Base-by-base conservation (phyloP, 2,329 filamentous ascomycete species). In the Monascus ruber region DNA sequence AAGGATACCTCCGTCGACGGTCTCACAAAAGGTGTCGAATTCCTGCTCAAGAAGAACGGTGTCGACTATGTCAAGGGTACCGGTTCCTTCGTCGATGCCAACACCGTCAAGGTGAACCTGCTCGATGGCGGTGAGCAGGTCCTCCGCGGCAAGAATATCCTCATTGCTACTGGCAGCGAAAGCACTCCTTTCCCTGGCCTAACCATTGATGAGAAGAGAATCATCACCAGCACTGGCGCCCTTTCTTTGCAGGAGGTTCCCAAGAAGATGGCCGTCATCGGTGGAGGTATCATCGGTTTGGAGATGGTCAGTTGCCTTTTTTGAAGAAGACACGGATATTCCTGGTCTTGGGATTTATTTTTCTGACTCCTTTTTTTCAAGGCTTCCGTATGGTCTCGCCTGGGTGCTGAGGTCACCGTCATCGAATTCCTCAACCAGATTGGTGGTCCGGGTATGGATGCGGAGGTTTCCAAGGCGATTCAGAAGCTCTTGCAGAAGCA, bases 1-100 rank as follows among this genome's bases (percentile, higher is more conserved):
- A 98, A 98, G 73, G 89, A 98, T 38, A 83, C 79, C 29, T 93
- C 91, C 38, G 91, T 98, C 47, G 67, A 71, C 32, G 79, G 87
- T 36, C 71, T 98, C 51, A 98, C 91, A 50, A 96, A 96, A 74
- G 91, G 91, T 64, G 84, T 98, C 50, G 91, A 98, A 68, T 98
- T 89, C 64, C 74, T 98, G 47, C 83, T 98, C 70, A 96, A 96
- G 81, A 96, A 98, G 77, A 98, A 98, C 71, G 85, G 86, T 48
- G 91, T 95, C 51, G 87, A 96, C 63, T 98, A 96, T 68, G 76
- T 96, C 71, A 95, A 95, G 74, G 91, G 91, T 53, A 79, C 85
- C 37, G 89, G 83, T 51, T 75, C 85, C 35, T 94, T 96, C 62
- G 75, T 81, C 55, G 85, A 85, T 63, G 85, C 93, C 68, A 79